Base-by-base conservation (phyloP, 164 flowering plant species). In the grape (Vitis vinifera) region DNA sequence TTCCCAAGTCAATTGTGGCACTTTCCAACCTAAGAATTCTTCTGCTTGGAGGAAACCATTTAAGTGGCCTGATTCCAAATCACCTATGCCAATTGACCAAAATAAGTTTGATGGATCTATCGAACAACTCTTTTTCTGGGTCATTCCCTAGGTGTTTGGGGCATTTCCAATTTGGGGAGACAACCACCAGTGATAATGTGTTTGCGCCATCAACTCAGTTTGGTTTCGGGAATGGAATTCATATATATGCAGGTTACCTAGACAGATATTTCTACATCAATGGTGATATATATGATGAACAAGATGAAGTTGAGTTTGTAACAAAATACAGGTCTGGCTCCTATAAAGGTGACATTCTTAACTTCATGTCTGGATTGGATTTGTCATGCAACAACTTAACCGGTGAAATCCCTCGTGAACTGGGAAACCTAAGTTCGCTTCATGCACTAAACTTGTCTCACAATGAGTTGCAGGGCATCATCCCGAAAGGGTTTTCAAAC, bases 381-480 rank as follows among this genome's bases (percentile, higher is more conserved):
- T 17, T 17, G 17, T 17, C 17, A 17, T 17, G 17, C 17, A 17
- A 17, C 17, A 17, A 17, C 17, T 17, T 17, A 17, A 17, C 17
- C 17, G 17, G 17, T 17, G 17, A 17, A 17, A 17, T 17, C 17
- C 17, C 17, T 17, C 17, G 0, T 17, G 17, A 17, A 17, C 17
- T 17, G 17, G 17, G 17, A 17, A 5, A 53, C 9, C 61, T 63
- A 37, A 17, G n/a, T 6, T 16, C 11, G 51, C 29, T 61, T 11
- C 49, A 31, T 50, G 58, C 66, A 10, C 2, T 69, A n/a, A 69
- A 63, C 48, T 49, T 71, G 29, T 71, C 73, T 12, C n/a, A 55
- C 55, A 71, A 71, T 14, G 8, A 17, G 2, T 23, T 1, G 6
- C 44, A 37, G 44, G 68, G 73, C 9, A 1, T 52, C 8, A 63